Conservation (phyloP, 768 basidiomycete genomes). For the Boletus bicolor region DNA sequence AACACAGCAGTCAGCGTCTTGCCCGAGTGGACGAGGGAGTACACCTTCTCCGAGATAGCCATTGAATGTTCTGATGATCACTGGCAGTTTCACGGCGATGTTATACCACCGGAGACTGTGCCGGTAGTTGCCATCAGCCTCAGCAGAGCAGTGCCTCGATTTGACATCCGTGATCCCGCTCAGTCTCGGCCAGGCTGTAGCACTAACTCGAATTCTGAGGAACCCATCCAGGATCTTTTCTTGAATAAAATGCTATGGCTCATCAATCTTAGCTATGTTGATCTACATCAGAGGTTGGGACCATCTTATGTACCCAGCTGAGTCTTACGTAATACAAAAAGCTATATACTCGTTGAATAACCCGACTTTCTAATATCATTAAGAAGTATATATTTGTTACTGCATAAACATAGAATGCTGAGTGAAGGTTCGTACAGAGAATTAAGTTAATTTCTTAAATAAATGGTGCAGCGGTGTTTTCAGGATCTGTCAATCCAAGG, state of each 20-base stretch:
- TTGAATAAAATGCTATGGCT: neutral
- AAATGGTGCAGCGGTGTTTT: conserved; percentile 9
- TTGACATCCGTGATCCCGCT: neutral
- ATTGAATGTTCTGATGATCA: conserved; percentile 12
- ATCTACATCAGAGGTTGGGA: neutral
- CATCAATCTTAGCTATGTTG: neutral
- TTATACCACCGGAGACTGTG: neutral
- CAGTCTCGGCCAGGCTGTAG: neutral
- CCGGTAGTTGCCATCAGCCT: neutral
- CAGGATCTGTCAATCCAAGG: conserved; percentile 38
- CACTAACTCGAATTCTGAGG: neutral
- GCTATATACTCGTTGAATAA: neutral
- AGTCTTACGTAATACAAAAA: neutral
- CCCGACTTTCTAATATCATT: conserved; percentile 6
- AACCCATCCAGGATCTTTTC: neutral
- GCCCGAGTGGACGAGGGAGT: conserved; percentile 30
- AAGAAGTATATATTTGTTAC: neutral
- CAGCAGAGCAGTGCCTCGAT: neutral
- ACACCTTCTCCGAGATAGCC: conserved; percentile 31
- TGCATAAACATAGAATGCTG: neutral
- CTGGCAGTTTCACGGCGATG: neutral
- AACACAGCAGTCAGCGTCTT: conserved; percentile 43
- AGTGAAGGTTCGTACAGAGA: neutral
- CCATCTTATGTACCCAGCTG: neutral
- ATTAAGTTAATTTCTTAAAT: conserved; percentile 21